These are phyloP conservation scores for Xylariaceae sp. DNA, from an alignment of 2,329 filamentous ascomycete species.

Conservation along the genomic window DNA sequence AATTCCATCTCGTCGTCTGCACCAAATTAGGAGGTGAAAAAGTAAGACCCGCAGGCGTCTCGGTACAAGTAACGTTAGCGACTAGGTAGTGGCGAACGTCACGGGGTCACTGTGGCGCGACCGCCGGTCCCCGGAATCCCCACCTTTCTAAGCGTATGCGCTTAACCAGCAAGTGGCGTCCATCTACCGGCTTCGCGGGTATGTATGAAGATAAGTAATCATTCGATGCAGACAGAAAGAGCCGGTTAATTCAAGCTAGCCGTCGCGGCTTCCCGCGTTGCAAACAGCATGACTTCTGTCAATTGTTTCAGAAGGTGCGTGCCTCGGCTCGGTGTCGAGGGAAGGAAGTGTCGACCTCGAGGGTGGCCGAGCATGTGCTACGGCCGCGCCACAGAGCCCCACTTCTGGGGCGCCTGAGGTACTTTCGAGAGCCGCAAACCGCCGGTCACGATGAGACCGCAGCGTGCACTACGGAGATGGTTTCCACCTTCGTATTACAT, in stretches of 20 bases:
- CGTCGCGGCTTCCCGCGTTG: background rate
- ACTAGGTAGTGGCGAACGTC: background rate
- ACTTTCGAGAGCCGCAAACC: background rate
- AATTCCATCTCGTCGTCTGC: background rate
- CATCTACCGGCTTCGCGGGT: no score
- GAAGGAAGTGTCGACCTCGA: background rate
- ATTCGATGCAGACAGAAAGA: no score
- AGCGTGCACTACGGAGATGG: background rate
- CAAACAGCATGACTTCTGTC: background rate
- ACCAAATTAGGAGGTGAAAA: background rate
- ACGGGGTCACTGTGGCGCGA: no score
- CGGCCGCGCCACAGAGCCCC: background rate
- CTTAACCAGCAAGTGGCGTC: no score
- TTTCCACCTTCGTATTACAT: background rate
- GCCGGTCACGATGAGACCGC: background rate
- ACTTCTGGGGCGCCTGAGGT: background rate
- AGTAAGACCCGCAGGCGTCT: no score
- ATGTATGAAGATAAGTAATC: no score
- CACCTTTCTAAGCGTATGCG: no score
- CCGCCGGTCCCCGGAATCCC: no score
- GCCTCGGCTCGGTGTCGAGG: background rate
- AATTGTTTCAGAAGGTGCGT: background rate
- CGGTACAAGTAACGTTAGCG: no score
- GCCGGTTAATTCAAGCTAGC: no score
- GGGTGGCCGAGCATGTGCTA: background rate